These are phyloP conservation scores for Berkeleyomyces rouxiae DNA, from an alignment of 2,329 filamentous ascomycete genomes.

Conservation along the genomic window DNA sequence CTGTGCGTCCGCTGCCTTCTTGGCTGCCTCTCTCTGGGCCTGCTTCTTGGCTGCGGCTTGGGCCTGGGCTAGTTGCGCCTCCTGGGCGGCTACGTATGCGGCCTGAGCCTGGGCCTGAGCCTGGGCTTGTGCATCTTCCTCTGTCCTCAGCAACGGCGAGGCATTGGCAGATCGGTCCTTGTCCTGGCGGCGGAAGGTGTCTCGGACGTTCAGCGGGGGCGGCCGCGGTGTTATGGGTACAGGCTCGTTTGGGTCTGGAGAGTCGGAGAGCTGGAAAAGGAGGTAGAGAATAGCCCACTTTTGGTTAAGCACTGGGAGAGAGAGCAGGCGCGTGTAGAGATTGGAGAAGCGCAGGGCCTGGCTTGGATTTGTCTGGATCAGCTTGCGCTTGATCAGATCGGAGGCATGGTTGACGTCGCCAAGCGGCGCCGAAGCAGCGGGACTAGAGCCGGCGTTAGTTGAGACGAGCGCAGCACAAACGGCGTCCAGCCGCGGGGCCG, in stretches of 20 bases:
- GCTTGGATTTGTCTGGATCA: conserved; percentile 61
- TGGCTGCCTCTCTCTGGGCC: conserved; percentile 19
- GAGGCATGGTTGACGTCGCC: conserved; percentile 76
- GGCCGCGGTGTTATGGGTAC: conserved; percentile 26
- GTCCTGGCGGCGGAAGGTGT: conserved; percentile 23
- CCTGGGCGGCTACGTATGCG: conserved; percentile 25
- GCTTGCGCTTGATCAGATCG: conserved; percentile 76
- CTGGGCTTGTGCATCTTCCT: conserved; percentile 24
- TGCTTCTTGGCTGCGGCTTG: neutral
- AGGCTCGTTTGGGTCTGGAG: conserved; percentile 37
- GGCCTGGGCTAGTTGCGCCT: conserved; percentile 21
- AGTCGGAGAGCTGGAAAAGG: conserved; percentile 66
- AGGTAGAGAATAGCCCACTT: conserved; percentile 97
- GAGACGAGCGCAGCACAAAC: neutral
- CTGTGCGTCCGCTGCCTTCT: conserved; percentile 17
- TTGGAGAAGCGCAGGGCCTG: conserved; percentile 78
- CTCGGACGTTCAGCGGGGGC: conserved; percentile 22
- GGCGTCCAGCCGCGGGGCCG: neutral
- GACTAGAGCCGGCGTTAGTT: conserved; percentile 2
- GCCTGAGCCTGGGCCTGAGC: conserved; percentile 25
- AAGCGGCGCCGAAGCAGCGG: conserved; percentile 26
- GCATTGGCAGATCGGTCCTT: conserved; percentile 23
- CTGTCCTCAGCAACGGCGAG: conserved; percentile 24
- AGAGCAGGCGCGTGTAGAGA: conserved; percentile 72
- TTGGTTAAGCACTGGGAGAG: conserved; percentile 80